Base-by-base conservation (phyloP, 2,329 filamentous ascomycete genomes). In the Knufia petricola region DNA sequence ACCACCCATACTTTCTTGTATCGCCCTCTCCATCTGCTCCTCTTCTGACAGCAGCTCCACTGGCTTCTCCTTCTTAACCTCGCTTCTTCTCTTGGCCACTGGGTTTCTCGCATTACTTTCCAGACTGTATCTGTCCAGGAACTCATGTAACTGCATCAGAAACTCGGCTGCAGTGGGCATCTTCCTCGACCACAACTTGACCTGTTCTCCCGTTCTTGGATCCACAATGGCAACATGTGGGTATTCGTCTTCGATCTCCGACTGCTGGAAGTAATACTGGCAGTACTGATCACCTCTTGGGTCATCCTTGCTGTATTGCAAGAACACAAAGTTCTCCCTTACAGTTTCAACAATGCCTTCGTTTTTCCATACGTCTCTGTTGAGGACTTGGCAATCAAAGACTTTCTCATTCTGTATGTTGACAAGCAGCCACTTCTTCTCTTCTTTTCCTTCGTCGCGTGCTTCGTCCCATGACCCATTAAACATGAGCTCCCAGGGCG, bases 191-290 rank as follows among this genome's bases (percentile, higher is more conserved):
- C 92, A 96, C 1, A 89, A 79, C 70, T 98, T 98, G 64, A 98
- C 86, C 66, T 95, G 88, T 68, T 98, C 92, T 52, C 92, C 92
- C 0, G 92, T 98, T 51, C 92, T 78, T 1, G 92, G 92, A 59
- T 98, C 92, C 53, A 98, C 81, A 53, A 98, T 95, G 38, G 88
- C 87, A 50, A 96, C 92, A 63, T 98, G 89, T 4, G 92, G 92
- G 63, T 94, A 98, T 58, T 89, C 88, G 61, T 90, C 85, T n/a
- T 81, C 77, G 60, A 84, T 84, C 59, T 94, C 87, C 57, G 85
- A 79, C 37, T 73, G 73, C 48, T 80, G 77, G 63, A 96, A 89
- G 70, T 98, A 98, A 66, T 95, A 94, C 49, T 86, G 85, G 52
- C 94, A 73, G 65, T 94, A 98, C 56, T 87, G 81, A 55, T 79